Evolutionary conservation across 176 grass and related monocot genomes (phyloP).

Genomic region (Oryza meyeriana): DNA sequence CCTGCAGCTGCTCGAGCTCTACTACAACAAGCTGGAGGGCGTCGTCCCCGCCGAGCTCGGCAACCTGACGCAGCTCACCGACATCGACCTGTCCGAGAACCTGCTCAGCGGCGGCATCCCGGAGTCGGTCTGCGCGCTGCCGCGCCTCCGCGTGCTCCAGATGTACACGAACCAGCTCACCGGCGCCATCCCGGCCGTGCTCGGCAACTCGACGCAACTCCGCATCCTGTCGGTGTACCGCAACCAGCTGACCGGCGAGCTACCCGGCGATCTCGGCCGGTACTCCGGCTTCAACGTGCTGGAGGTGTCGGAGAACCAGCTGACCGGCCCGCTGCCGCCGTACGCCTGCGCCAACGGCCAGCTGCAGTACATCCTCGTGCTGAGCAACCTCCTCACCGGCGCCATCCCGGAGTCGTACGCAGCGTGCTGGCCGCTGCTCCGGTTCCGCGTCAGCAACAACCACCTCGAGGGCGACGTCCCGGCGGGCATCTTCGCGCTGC

Average conservation of each 20-base stretch:
- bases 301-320: constrained; percentile 87
- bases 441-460: constrained; percentile 80
- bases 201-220: constrained; percentile 74
- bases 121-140: constrained; percentile 44
- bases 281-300: constrained; percentile 66
- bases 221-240: constrained; percentile 72
- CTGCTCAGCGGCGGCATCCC: constrained; percentile 61
- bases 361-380: constrained; percentile 79
- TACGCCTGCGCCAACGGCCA: constrained; percentile 44
- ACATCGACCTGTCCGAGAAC: constrained; percentile 91
- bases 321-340: constrained; percentile 61
- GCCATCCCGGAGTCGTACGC: constrained; percentile 57
- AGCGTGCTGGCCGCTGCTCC: constrained; percentile 52
- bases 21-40: constrained; percentile 73
- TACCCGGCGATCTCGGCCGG: constrained; percentile 62
- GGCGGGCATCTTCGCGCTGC: constrained; percentile 61
- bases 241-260: constrained; percentile 71
- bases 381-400: constrained; percentile 76
- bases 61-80: constrained; percentile 67
- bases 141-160: constrained; percentile 60
- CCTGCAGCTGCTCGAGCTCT: constrained; percentile 80
- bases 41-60: constrained; percentile 64
- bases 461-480: constrained; percentile 58
- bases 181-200: constrained; percentile 60
- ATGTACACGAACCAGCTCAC: constrained; percentile 70